A percentile compares a stretch with the other conserved stretches of the same genome.
These are phyloP conservation scores for Fomitopsis pulvina DNA, from an alignment of 768 basidiomycete genomes.

Conservation along the genomic window DNA sequence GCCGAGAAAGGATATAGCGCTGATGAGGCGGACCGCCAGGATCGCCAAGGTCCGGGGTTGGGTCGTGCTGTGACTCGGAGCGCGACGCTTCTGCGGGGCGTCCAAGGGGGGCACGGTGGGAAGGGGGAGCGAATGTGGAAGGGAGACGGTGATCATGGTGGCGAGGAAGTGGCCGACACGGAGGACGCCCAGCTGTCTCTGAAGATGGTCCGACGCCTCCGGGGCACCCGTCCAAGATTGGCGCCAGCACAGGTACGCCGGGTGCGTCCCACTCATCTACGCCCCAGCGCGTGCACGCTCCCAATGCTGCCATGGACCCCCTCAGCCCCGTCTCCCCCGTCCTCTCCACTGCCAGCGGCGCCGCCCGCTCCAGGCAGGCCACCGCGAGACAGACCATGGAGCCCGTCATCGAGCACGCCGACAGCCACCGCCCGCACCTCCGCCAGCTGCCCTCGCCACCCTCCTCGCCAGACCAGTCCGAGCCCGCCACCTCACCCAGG, in stretches of 20 bases:
- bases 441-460: conserved; percentile 24
- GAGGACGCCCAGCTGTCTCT: conserved; percentile 11
- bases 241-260: conserved; percentile 7
- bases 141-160: no score
- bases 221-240: conserved; percentile 13
- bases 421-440: conserved; percentile 7
- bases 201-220: conserved; percentile 18
- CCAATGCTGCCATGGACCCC: not conserved
- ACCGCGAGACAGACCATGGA: conserved; percentile 12
- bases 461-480: conserved; percentile 18
- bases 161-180: conserved; percentile 6
- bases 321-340: conserved; percentile 6
- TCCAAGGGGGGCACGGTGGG: no score
- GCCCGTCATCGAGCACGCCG: conserved; percentile 16
- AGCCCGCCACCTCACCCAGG: conserved; percentile 6
- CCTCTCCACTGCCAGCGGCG: not conserved
- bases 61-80: no score
- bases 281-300: conserved; percentile 5
- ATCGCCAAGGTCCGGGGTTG: no score
- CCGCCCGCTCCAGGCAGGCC: conserved; percentile 5
- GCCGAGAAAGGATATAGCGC: no score
- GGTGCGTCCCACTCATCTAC: not conserved
- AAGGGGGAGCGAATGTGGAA: no score
- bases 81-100: no score
- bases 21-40: no score